A percentile compares a stretch with the other conserved stretches of the same genome.
These are phyloP conservation scores for Solanum tarapatanum DNA, from an alignment of 257 asterid species.

Conservation along the genomic window DNA sequence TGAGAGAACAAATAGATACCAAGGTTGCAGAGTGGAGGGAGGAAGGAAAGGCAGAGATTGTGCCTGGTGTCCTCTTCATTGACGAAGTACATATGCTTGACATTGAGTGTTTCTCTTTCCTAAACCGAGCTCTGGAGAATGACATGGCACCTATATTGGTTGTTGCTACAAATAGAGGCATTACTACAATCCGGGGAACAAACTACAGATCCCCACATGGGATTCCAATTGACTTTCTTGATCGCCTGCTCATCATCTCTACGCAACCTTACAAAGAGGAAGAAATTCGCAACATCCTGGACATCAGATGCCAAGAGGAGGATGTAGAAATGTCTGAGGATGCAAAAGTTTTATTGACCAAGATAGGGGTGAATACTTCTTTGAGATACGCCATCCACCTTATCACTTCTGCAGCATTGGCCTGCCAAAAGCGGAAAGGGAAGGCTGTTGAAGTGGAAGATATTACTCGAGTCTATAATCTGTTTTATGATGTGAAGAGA, in stretches of 20 bases:
- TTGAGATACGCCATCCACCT: conserved; percentile 80
- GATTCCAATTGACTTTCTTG: conserved; percentile 86
- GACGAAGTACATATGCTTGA: conserved; percentile 99
- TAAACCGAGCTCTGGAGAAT: conserved; percentile 90
- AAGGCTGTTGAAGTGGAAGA: conserved; percentile 86
- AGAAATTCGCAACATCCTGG: conserved; percentile 70
- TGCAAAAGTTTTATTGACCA: conserved; percentile 63
- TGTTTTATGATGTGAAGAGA: conserved; percentile 82
- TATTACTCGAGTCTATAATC: conserved; percentile 66
- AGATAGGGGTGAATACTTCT: conserved; percentile 80
- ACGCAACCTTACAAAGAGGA: conserved; percentile 80
- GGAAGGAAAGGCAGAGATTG: conserved; percentile 93
- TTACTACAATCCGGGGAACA: conserved; percentile 78
- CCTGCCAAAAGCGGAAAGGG: conserved; percentile 73
- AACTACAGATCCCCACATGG: conserved; percentile 86
- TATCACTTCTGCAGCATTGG: conserved; percentile 60
- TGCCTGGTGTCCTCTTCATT: conserved; percentile 92
- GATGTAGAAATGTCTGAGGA: conserved; percentile 90
- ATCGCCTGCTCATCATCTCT: conserved; percentile 87
- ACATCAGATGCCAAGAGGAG: conserved; percentile 80
- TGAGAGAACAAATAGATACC: conserved; percentile 90
- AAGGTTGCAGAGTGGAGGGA: conserved; percentile 99
- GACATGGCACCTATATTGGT: conserved; percentile 95
- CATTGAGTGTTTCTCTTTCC: conserved; percentile 89
- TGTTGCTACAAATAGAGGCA: conserved; percentile 94